phyloP scores from a whole-genome alignment of 1,139 yeast species.

The Candida gigantensis region DNA sequence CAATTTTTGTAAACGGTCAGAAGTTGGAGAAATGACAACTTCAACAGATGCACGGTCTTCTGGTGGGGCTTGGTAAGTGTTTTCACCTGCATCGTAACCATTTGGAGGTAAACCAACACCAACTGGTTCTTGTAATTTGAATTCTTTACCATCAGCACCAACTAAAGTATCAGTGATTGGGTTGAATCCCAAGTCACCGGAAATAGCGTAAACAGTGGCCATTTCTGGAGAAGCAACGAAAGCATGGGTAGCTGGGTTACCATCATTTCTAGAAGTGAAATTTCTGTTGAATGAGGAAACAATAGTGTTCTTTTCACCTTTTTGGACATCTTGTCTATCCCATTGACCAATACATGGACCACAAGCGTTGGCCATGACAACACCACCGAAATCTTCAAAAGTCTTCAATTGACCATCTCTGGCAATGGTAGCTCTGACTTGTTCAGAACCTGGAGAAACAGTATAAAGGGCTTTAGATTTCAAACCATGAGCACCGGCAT shows the following conservation, averaged over 20 bases:
- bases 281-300: conserved; percentile 96
- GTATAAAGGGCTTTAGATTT: conserved; percentile 91
- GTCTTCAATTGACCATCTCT: conserved; percentile 86
- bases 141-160: conserved; percentile 94
- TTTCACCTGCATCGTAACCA: conserved; percentile 93
- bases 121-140: conserved; percentile 83
- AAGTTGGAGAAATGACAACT: conserved; percentile 81
- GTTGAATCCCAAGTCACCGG: conserved; percentile 87
- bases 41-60: conserved; percentile 72
- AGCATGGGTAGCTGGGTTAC: conserved; percentile 95
- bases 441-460: conserved; percentile 99
- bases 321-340: conserved; percentile 57
- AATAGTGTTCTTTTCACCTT: conserved; percentile 60
- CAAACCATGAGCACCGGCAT: conserved; percentile 82
- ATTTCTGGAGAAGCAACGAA: conserved; percentile 95
- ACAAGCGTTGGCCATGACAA: conserved; percentile 94
- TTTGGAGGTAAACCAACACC: conserved; percentile 92
- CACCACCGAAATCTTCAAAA: conserved; percentile 83
- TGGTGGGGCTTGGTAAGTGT: conserved; percentile 99
- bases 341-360: conserved; percentile 99
- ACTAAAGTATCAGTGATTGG: conserved; percentile 81
- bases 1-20: conserved; percentile 59
- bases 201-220: conserved; percentile 91
- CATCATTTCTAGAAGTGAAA: conserved; percentile 96
- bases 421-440: conserved; percentile 94